Conservation (phyloP, 768 basidiomycete genomes). For the Auricularia sp. region DNA sequence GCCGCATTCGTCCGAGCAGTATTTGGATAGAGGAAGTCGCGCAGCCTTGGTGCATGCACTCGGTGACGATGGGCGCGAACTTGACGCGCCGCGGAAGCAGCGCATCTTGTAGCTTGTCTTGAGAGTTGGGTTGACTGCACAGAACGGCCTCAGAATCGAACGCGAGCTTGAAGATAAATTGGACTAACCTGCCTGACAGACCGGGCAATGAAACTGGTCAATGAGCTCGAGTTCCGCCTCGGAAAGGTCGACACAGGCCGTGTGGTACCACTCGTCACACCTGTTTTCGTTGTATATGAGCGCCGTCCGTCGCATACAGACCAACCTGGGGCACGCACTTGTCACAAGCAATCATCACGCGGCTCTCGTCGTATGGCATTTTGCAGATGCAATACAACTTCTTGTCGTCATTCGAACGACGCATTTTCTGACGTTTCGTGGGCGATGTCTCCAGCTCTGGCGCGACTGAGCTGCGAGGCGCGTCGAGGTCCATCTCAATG, state of each 20-base stretch:
- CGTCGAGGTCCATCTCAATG: constrained; percentile 29
- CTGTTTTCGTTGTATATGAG: constrained; percentile 26
- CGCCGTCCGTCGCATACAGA: neutral
- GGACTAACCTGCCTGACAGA: constrained; percentile 59
- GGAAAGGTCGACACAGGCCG: constrained; percentile 70
- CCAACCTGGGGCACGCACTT: neutral
- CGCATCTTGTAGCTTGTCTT: constrained; percentile 73
- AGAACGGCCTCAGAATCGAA: neutral
- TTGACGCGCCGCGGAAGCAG: constrained; percentile 46
- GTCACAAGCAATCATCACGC: constrained; percentile 90
- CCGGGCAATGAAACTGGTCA: constrained; percentile 85
- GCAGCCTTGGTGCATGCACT: constrained; percentile 65
- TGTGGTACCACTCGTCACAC: constrained; percentile 94
- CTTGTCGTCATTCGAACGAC: constrained; percentile 36
- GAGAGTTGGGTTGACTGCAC: constrained; percentile 46
- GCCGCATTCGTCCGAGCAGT: constrained; percentile 85
- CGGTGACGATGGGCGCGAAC: constrained; percentile 1
- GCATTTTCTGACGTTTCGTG: constrained; percentile 24
- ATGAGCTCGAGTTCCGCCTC: constrained; percentile 79
- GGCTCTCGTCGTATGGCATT: constrained; percentile 77
- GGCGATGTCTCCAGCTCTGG: constrained; percentile 1
- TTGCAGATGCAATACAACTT: constrained; percentile 85
- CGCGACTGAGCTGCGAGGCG: neutral
- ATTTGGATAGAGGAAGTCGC: constrained; percentile 77
- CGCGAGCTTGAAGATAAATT: neutral